A percentile compares a stretch with the other conserved stretches of the same genome.
phyloP scores from a whole-genome alignment of 2,329 filamentous ascomycete species.

The Pseudogymnoascus sp. region DNA sequence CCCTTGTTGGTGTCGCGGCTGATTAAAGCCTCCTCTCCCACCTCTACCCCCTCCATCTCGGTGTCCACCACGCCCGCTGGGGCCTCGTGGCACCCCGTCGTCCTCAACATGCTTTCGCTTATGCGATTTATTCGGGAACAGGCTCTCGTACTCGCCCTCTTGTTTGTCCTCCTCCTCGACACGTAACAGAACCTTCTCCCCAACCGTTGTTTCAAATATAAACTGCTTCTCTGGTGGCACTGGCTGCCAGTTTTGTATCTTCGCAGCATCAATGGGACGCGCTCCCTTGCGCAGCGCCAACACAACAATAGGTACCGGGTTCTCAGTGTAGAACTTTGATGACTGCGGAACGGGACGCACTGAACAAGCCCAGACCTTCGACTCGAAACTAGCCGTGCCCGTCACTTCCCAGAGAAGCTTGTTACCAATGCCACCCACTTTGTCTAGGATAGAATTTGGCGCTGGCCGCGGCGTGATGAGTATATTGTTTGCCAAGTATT shows the following conservation, averaged over 20 bases:
- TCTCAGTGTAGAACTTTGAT: constrained; percentile 69
- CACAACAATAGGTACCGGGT: constrained; percentile 69
- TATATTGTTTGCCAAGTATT: constrained; percentile 80
- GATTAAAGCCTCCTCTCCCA: constrained; percentile 26
- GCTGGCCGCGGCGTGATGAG: constrained; percentile 77
- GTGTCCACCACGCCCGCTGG: constrained; percentile 27
- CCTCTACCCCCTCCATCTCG: constrained; percentile 30
- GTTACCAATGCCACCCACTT: constrained; percentile 77
- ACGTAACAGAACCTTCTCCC: constrained; percentile 75
- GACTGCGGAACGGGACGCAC: constrained; percentile 63
- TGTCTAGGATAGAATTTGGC: constrained; percentile 63
- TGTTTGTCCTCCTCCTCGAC: constrained; percentile 63
- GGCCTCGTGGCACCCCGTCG: constrained; percentile 35
- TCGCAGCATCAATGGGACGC: constrained; percentile 68
- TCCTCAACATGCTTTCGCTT: constrained; percentile 56
- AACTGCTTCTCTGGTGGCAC: constrained; percentile 62
- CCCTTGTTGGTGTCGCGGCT: constrained; percentile 10
- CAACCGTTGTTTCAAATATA: constrained; percentile 73
- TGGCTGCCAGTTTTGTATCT: constrained; percentile 77
- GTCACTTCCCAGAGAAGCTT: constrained; percentile 80
- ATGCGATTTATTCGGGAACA: constrained; percentile 50
- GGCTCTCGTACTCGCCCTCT: constrained; percentile 56
- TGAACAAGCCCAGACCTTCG: constrained; percentile 79
- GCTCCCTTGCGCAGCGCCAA: constrained; percentile 70
- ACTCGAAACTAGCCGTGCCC: constrained; percentile 64